Evolutionary conservation across 306 rosid genomes (phyloP).

Genomic region (Citrullus amarus): DNA sequence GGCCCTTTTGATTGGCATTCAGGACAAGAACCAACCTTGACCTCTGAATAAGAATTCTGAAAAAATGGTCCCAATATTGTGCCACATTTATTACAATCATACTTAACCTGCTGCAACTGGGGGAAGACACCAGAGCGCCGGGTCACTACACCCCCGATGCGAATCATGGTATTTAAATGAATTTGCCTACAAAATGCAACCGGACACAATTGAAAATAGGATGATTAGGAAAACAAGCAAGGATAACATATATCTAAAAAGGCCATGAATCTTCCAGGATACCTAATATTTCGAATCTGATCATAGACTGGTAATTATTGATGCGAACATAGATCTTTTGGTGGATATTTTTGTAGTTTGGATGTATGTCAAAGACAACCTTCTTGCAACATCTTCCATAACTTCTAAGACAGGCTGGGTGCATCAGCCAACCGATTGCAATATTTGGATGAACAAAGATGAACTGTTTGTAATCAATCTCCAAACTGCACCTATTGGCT

Average conservation of each 20-base stretch:
- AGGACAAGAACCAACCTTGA: slow-evolving; percentile 96
- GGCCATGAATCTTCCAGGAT: not conserved
- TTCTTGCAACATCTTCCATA: slow-evolving; percentile 95
- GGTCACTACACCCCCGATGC: slow-evolving; percentile 97
- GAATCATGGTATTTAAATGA: slow-evolving; percentile 97
- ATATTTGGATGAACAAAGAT: slow-evolving; percentile 92
- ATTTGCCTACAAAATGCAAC: slow-evolving; percentile 55
- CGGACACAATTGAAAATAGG: not conserved
- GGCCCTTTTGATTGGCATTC: slow-evolving; percentile 98
- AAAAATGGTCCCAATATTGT: slow-evolving; percentile 83
- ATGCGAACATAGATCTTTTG: slow-evolving; percentile 84
- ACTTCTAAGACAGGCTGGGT: slow-evolving; percentile 96
- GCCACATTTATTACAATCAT: slow-evolving; percentile 92
- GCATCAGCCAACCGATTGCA: slow-evolving; percentile 99
- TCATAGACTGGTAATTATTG: slow-evolving; percentile 88
- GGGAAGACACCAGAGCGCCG: slow-evolving; percentile 98
- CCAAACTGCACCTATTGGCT: slow-evolving; percentile 90
- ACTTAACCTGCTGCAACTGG: slow-evolving; percentile 95
- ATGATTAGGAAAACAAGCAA: not conserved
- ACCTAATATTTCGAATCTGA: slow-evolving; percentile 98
- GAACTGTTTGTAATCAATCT: slow-evolving; percentile 91
- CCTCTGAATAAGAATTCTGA: slow-evolving; percentile 95
- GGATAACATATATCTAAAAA: not conserved
- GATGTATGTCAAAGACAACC: slow-evolving; percentile 77
- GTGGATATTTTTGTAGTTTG: slow-evolving; percentile 75